phyloP scores from a whole-genome alignment of 2,329 filamentous ascomycete genomes.

The Arachnopeziza araneosa region DNA sequence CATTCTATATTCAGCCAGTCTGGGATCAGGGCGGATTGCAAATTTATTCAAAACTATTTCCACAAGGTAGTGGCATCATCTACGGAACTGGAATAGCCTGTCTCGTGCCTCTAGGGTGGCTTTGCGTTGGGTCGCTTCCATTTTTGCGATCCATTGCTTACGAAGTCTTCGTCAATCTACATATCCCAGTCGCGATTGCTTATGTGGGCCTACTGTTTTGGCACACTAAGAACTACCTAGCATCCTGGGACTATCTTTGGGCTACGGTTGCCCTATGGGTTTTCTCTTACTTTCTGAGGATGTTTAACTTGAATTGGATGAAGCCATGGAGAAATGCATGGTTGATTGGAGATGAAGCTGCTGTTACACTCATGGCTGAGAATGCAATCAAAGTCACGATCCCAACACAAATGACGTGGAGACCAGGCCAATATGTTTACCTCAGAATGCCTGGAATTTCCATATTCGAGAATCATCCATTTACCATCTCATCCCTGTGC shows the following conservation, averaged over 20 bases:
- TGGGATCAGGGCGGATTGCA: conserved; percentile 72
- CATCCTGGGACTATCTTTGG: conserved; percentile 85
- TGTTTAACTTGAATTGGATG: conserved; percentile 87
- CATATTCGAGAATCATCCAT: conserved; percentile 87
- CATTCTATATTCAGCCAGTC: conserved; percentile 84
- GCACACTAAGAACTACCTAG: conserved; percentile 90
- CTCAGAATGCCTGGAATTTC: conserved; percentile 91
- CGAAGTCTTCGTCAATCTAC: conserved; percentile 77
- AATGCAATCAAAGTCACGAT: conserved; percentile 95
- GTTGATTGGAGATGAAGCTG: conserved; percentile 85
- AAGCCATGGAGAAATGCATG: conserved; percentile 75
- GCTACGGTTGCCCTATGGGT: conserved; percentile 75
- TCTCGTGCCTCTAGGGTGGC: conserved; percentile 72
- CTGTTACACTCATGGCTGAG: conserved; percentile 82
- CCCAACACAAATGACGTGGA: conserved; percentile 88
- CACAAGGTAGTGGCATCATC: conserved; percentile 57
- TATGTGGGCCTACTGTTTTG: conserved; percentile 87
- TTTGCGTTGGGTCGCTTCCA: conserved; percentile 80
- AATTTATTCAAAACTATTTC: conserved; percentile 67
- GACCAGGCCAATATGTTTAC: conserved; percentile 91
- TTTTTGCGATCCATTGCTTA: conserved; percentile 72
- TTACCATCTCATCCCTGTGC: conserved; percentile 89
- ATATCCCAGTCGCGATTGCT: conserved; percentile 73
- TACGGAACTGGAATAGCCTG: conserved; percentile 85
- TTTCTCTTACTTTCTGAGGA: conserved; percentile 64